Evolutionary conservation across 176 grass and related monocot species (phyloP).

Genomic region (Urochloa ruziziensis): DNA sequence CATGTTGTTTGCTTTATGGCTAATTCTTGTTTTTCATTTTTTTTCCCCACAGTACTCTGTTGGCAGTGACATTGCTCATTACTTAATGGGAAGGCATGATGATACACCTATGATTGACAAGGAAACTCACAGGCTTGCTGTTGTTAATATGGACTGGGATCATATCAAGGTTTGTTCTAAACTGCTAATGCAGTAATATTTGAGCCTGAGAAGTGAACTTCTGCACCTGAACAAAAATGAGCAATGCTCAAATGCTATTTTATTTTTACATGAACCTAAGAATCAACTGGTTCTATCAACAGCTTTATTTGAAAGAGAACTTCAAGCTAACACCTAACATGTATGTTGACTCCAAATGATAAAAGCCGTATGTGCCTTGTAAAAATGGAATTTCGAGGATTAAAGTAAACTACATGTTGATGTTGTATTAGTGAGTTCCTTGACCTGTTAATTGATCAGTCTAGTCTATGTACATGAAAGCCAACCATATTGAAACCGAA

Average conservation of each 20-base stretch:
- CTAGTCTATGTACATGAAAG: background rate
- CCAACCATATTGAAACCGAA: background rate
- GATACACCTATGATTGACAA: slow-evolving; percentile 68
- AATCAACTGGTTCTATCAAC: background rate
- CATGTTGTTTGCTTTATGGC: background rate
- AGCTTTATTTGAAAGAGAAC: background rate
- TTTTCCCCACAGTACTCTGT: slow-evolving; percentile 47
- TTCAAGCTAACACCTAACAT: background rate
- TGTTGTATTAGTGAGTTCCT: background rate
- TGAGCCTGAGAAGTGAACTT: background rate
- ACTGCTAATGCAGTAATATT: slow-evolving; percentile 3
- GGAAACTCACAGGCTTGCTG: slow-evolving; percentile 79
- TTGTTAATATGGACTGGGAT: slow-evolving; percentile 97
- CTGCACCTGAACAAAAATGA: background rate
- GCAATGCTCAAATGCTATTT: background rate
- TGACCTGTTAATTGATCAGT: background rate
- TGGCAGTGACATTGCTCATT: slow-evolving; percentile 64
- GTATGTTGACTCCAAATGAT: background rate
- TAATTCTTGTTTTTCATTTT: background rate
- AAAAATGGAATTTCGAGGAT: background rate
- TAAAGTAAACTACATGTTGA: background rate
- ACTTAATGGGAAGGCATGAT: slow-evolving; percentile 72
- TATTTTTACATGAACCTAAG: background rate
- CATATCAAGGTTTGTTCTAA: slow-evolving; percentile 94
- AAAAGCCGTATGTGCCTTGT: background rate